A percentile compares a stretch with the other conserved stretches of the same genome.
Evolutionary conservation across 352 stramenopile genomes (phyloP).

Genomic region (Phytophthora tentaculata): DNA sequence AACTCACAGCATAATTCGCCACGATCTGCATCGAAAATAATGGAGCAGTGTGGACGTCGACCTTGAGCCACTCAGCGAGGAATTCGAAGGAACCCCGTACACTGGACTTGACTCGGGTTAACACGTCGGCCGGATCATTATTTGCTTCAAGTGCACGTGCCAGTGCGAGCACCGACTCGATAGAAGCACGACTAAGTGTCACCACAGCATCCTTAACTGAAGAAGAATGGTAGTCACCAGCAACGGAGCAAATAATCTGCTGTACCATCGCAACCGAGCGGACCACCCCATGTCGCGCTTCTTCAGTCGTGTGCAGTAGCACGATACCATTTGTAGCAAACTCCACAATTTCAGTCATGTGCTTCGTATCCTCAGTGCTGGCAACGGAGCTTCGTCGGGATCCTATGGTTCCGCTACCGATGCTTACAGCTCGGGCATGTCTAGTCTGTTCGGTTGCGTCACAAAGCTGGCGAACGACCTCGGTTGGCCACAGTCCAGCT

Average conservation of each 20-base stretch:
- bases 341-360: slow-evolving; percentile 47
- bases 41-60: slow-evolving; percentile 41
- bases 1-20: slow-evolving; percentile 42
- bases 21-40: slow-evolving; percentile 50
- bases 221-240: slow-evolving; percentile 22
- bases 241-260: slow-evolving; percentile 42
- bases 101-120: slow-evolving; percentile 31
- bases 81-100: slow-evolving; percentile 41
- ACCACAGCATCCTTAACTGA: slow-evolving; percentile 41
- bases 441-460: slow-evolving; percentile 41
- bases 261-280: slow-evolving; percentile 45
- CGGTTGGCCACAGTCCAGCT: slow-evolving; percentile 49
- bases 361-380: slow-evolving; percentile 29
- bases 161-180: slow-evolving; percentile 49
- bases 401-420: slow-evolving; percentile 18
- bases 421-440: slow-evolving; percentile 33
- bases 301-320: slow-evolving; percentile 54
- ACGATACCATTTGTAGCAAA: slow-evolving; percentile 58
- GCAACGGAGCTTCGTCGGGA: slow-evolving; percentile 22
- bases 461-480: slow-evolving; percentile 51
- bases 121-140: background rate
- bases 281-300: slow-evolving; percentile 41
- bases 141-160: slow-evolving; percentile 37
- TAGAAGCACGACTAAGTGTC: slow-evolving; percentile 48
- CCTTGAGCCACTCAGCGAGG: slow-evolving; percentile 49